Evolutionary conservation across 2,329 filamentous ascomycete genomes (phyloP), one percentile per base, ranked within the genome.

Genomic region (Sporothrix sp.): DNA sequence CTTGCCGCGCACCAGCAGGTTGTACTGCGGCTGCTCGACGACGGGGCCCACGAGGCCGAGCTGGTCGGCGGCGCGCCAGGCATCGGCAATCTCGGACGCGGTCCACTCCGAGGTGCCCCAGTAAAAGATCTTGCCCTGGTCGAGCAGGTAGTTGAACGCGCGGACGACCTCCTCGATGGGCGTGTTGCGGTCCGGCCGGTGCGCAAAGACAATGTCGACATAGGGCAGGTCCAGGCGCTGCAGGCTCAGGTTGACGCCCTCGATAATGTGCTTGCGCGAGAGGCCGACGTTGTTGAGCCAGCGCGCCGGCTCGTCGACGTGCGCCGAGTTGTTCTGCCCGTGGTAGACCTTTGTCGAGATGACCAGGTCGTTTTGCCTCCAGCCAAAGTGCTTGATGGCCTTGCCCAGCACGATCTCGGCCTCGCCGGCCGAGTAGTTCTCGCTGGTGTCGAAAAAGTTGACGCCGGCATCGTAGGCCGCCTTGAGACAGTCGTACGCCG

Each of bases 91-190:
- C 67, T 85, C 81, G 56, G 78, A 74, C n/a, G 82, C 80, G 50
- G 71, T 73, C 82, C 82, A 85, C 63, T 85, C 81, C 1, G 78
- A 82, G 0, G 82, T 85, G 35, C 81, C 82, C 82, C 82, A 85
- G 70, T 85, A 85, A 56, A 85, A 74, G 1, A 80, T 78, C 67
- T 82, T 79, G 53, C 83, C 83, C 7, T 73, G 72, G 59, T 81
- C 72, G 60, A 87, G 84, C 33, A 85, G 68, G 61, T 84, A 71
- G 68, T 85, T 85, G 70, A 87, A 86, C 18, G 76, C 82, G 50
- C 81, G 74, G 7, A 86, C 82, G 7, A 75, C 79, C 67, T 86
- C 83, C 63, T 85, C 81, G 70, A 86, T 84, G 0, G 82, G 83
- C 0, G 81, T 85, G 42, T 78, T 66, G 18, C 78, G 71, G 62